Evolutionary conservation across 768 basidiomycete species (phyloP).

Genomic region (Strobilomyces confusus): DNA sequence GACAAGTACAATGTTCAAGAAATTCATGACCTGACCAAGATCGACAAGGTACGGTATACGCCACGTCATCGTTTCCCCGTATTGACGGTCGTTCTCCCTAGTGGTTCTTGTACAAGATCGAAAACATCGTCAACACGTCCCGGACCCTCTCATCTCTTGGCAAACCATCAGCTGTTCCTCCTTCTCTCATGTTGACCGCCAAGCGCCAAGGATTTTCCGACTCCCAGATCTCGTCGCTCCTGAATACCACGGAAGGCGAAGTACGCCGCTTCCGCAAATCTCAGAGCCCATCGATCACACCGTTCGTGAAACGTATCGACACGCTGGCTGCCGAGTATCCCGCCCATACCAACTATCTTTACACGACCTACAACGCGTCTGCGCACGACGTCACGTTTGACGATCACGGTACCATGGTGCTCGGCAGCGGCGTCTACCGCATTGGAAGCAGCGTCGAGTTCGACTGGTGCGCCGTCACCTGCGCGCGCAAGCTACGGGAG

Average conservation of each 20-base stretch:
- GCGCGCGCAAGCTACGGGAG: conserved; percentile 85
- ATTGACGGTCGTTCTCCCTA: conserved; percentile 25
- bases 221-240: conserved; percentile 80
- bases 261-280: conserved; percentile 87
- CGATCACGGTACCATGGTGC: conserved; percentile 98
- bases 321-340: conserved; percentile 98
- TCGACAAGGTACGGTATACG: conserved; percentile 69
- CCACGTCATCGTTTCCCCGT: not conserved
- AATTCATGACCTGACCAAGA: conserved; percentile 93
- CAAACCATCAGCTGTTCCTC: conserved; percentile 63
- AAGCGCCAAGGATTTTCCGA: conserved; percentile 98
- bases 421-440: conserved; percentile 96
- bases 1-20: conserved; percentile 86
- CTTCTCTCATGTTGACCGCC: conserved; percentile 78
- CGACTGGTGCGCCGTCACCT: conserved; percentile 99
- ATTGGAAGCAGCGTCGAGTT: conserved; percentile 99
- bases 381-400: conserved; percentile 94
- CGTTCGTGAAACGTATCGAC: conserved; percentile 99
- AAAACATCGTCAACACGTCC: conserved; percentile 94
- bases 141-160: conserved; percentile 66
- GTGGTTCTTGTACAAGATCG: conserved; percentile 99
- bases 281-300: conserved; percentile 66
- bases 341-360: conserved; percentile 98
- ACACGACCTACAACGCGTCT: conserved; percentile 97
- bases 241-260: conserved; percentile 65